Conservation (phyloP, 2,329 filamentous ascomycete species). For the Orbilia oligospora region DNA sequence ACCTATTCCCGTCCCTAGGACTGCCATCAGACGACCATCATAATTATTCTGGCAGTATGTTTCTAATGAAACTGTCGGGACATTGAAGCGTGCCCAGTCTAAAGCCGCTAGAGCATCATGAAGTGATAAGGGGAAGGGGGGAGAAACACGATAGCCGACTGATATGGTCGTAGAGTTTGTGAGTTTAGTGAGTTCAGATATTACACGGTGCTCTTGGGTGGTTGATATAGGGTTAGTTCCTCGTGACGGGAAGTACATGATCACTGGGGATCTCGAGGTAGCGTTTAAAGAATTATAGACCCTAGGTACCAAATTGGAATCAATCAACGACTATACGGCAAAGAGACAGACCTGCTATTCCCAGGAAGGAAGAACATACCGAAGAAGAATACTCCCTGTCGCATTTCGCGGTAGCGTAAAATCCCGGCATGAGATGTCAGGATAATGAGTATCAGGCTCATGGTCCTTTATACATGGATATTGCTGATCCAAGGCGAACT, state of each 20-base stretch:
- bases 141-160: conserved; percentile 52
- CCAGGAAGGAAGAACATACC: conserved; percentile 4
- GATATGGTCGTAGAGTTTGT: conserved; percentile 34
- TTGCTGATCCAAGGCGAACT: not conserved
- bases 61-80: conserved; percentile 33
- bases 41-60: conserved; percentile 24
- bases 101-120: conserved; percentile 53
- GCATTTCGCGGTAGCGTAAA: conserved; percentile 34
- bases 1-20: conserved; percentile 48
- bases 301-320: not conserved
- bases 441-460: not conserved
- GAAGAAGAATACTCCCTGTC: conserved; percentile 39
- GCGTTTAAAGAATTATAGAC: conserved; percentile 35
- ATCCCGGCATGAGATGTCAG: conserved; percentile 27
- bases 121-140: conserved; percentile 48
- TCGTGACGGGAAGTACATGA: conserved; percentile 49
- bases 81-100: conserved; percentile 42
- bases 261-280: conserved; percentile 29
- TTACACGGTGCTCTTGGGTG: conserved; percentile 41
- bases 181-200: conserved; percentile 36
- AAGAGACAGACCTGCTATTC: not conserved
- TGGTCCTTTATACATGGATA: conserved; percentile 41
- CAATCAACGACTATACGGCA: not conserved
- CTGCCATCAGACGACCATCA: conserved; percentile 42
- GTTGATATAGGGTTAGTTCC: conserved; percentile 26